Base-by-base conservation (phyloP, 768 basidiomycete genomes). In the Tephrocybe sp. region DNA sequence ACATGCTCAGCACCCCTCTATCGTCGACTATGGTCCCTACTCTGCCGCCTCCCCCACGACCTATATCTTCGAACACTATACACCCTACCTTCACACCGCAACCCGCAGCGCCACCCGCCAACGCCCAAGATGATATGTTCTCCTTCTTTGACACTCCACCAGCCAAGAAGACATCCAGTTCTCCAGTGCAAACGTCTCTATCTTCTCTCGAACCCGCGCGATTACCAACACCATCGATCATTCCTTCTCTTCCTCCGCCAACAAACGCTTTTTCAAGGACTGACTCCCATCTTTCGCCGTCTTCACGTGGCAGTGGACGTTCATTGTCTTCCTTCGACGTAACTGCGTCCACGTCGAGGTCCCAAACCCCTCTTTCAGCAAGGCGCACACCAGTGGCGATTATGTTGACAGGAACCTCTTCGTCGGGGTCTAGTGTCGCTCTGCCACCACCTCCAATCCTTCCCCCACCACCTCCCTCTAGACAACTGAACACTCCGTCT, bases 21-120 rank as follows among this genome's bases (percentile, higher is more conserved):
- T 73, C 77, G 3, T 64, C 65, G 1, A 57, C 65, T 31, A 63
- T 83, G 46, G 78, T 80, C 17, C 74, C 79, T 10, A 79, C 73
- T 7, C 68, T 73, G 23, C 59, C 66, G 52, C 60, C 58, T 58
- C 22, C 60, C 39, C 23, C 43, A 31, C 42, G 31, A 33, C 19
- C 30, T 35, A n/a, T 47, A 47, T 26, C 49, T 30, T 22, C 36
- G 44, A 34, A 38, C 12, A 26, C 26, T 7, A 26, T 26, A 26
- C n/a, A n/a, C n/a, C 7, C 26, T 26, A 7, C 26, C 3, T 31
- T 34, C 19, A 13, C 42, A 23, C 12, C 45, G 12, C 45, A 30
- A 17, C n/a, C n/a, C 12, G 20, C 47, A 33, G 38, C 48, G 35
- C 32, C 52, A 7, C 41, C 23, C 30, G 16, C 48, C 16, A 44